phyloP scores from a whole-genome alignment of 164 flowering plant species.

The Hamamelis virginiana region DNA sequence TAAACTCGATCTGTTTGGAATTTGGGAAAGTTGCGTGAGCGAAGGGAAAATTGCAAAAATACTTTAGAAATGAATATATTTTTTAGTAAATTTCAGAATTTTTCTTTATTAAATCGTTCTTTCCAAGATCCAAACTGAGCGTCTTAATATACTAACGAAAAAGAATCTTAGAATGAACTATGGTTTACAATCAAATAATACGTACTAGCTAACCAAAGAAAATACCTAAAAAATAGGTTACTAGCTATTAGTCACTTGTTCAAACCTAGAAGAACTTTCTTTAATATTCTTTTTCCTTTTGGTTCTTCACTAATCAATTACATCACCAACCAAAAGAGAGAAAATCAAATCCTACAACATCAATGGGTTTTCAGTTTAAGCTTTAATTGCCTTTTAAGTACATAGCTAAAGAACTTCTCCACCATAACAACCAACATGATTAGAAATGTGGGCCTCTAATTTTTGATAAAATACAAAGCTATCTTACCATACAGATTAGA shows the following conservation, averaged over 20 bases:
- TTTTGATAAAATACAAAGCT: conserved; percentile 12
- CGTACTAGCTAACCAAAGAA: no score
- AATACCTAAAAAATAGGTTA: background rate
- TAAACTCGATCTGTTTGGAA: no score
- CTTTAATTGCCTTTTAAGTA: conserved; percentile 26
- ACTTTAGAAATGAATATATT: no score
- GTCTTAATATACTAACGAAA: no score
- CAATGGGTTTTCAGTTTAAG: conserved; percentile 7
- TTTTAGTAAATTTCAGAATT: no score
- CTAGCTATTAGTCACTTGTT: background rate
- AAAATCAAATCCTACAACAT: background rate
- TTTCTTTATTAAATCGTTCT: no score
- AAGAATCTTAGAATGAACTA: no score
- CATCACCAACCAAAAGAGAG: conserved; percentile 4
- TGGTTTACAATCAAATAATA: background rate
- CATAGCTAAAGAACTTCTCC: conserved; percentile 16
- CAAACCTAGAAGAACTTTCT: background rate
- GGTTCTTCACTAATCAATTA: conserved; percentile 4
- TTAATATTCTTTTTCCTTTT: background rate
- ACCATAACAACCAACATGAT: conserved; percentile 41
- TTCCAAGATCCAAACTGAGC: no score
- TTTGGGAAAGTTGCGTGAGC: no score
- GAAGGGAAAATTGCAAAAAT: no score
- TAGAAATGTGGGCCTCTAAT: conserved; percentile 35
- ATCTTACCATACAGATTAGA: conserved; percentile 20